Conservation (phyloP, 805 yeast genomes). For the Pichia thaimueangensis region DNA sequence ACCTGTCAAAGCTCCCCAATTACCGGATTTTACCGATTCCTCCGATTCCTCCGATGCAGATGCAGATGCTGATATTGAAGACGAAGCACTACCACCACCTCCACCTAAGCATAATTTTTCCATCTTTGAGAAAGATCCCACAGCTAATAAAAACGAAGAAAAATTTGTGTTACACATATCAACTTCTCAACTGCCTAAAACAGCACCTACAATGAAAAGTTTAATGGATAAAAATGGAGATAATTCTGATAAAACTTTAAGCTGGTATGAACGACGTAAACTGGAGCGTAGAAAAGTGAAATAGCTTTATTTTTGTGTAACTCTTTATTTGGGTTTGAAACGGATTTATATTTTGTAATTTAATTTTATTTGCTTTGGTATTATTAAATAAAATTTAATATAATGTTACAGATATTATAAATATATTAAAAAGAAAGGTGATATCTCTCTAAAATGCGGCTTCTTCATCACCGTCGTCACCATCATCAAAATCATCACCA, state of each 20-base stretch:
- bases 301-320: neutral
- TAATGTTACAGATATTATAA: too few species aligned
- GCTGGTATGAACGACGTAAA: conserved; percentile 10
- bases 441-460: conserved; percentile 68
- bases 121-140: conserved; percentile 11
- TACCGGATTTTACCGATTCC: neutral
- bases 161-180: conserved; percentile 3
- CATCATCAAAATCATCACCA: conserved; percentile 53
- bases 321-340: neutral
- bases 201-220: conserved; percentile 1
- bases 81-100: conserved; percentile 19
- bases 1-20: neutral
- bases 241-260: neutral
- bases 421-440: too few species aligned
- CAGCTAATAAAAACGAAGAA: neutral
- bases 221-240: neutral
- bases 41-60: neutral
- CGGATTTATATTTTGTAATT: neutral
- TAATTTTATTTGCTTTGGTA: neutral
- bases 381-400: too few species aligned
- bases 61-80: conserved; percentile 3
- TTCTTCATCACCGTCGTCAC: conserved; percentile 58
- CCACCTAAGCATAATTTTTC: conserved; percentile 23
- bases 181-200: neutral
- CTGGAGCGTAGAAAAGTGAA: conserved; percentile 2